phyloP scores from a whole-genome alignment of 805 yeast genomes.

The Komagataella kurtzmanii region DNA sequence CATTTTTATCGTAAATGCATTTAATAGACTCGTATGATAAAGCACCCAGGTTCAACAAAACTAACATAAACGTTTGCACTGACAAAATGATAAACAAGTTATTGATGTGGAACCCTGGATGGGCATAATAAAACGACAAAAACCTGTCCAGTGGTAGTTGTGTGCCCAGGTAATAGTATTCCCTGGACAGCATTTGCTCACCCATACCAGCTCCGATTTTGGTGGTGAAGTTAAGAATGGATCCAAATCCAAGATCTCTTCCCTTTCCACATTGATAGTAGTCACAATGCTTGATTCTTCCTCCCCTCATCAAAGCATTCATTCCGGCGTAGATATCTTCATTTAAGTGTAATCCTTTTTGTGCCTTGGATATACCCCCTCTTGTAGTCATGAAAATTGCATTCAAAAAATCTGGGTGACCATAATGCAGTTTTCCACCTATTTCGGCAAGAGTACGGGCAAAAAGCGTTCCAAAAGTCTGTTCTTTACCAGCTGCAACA shows the following conservation, averaged over 20 bases:
- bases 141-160: slow-evolving; percentile 82
- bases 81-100: slow-evolving; percentile 80
- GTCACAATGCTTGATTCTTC: slow-evolving; percentile 89
- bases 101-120: slow-evolving; percentile 91
- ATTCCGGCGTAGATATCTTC: slow-evolving; percentile 96
- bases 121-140: slow-evolving; percentile 89
- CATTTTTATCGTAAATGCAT: slow-evolving; percentile 53
- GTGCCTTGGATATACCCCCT: slow-evolving; percentile 94
- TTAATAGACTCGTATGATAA: slow-evolving; percentile 56
- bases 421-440: slow-evolving; percentile 91
- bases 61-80: slow-evolving; percentile 75
- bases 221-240: slow-evolving; percentile 85
- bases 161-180: slow-evolving; percentile 83
- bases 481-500: slow-evolving; percentile 95
- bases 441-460: slow-evolving; percentile 88
- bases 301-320: slow-evolving; percentile 81
- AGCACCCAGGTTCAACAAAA: slow-evolving; percentile 69
- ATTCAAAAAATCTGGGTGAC: slow-evolving; percentile 92
- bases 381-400: slow-evolving; percentile 87
- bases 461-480: slow-evolving; percentile 91
- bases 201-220: slow-evolving; percentile 99
- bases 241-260: slow-evolving; percentile 85
- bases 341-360: slow-evolving; percentile 81
- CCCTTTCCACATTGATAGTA: slow-evolving; percentile 97
- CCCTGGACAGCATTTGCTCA: slow-evolving; percentile 85